A percentile compares a stretch with the other conserved stretches of the same genome.
Evolutionary conservation across 805 yeast species (phyloP).

Genomic region (Soucietia sequanensis): DNA sequence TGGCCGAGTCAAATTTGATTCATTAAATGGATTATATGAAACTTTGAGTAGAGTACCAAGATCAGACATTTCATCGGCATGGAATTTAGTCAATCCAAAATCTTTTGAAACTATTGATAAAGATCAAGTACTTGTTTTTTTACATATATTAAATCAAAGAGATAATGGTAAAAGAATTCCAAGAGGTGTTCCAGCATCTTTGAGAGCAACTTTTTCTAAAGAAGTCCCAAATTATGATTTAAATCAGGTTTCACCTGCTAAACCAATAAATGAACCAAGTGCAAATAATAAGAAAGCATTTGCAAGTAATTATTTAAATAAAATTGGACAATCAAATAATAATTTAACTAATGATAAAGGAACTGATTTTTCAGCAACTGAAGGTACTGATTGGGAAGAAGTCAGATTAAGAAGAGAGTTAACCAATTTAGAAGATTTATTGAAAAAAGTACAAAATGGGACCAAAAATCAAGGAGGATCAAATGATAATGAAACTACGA

Average conservation of each 20-base stretch:
- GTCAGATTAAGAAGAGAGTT: conserved; percentile 79
- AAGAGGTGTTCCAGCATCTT: conserved; percentile 87
- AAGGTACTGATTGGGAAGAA: conserved; percentile 92
- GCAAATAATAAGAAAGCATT: conserved; percentile 33
- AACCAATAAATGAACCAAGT: conserved; percentile 25
- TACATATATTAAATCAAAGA: conserved; percentile 89
- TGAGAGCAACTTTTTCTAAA: conserved; percentile 88
- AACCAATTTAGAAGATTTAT: conserved; percentile 66
- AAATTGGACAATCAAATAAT: conserved; percentile 52
- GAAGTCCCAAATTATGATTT: conserved; percentile 74
- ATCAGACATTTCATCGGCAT: conserved; percentile 82
- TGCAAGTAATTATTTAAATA: conserved; percentile 54
- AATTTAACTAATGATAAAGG: conserved; percentile 42
- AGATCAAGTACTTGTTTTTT: conserved; percentile 85
- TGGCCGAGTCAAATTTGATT: conserved; percentile 77
- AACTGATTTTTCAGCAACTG: conserved; percentile 68
- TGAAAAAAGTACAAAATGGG: conserved; percentile 46
- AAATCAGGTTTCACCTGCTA: conserved; percentile 21
- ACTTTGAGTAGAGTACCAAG: conserved; percentile 73
- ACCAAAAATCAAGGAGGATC: conserved; percentile 14
- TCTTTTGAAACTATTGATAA: conserved; percentile 84
- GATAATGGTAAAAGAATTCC: conserved; percentile 85
- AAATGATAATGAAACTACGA: conserved; percentile 20
- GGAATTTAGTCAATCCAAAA: conserved; percentile 94
- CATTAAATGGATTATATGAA: conserved; percentile 65